A percentile compares a stretch with the other conserved stretches of the same genome.
Evolutionary conservation across 371 early-diverging fungal genomes (phyloP).

Genomic region (Mortierella sp.): DNA sequence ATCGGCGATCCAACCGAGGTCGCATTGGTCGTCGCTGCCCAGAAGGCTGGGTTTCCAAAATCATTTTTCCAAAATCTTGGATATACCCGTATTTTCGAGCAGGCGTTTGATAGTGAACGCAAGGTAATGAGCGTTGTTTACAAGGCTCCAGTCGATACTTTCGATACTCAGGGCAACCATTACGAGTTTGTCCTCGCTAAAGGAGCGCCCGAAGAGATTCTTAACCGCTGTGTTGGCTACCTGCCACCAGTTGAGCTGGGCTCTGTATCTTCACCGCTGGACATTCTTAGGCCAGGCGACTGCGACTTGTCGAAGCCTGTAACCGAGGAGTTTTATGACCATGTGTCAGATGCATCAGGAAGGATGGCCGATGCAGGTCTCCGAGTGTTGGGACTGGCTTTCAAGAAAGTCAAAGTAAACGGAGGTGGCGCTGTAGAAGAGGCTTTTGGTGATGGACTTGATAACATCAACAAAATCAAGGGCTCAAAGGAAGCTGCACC

Average conservation of each 20-base stretch:
- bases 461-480: constrained; percentile 58
- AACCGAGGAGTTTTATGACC: constrained; percentile 73
- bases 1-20: constrained; percentile 73
- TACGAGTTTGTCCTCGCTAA: constrained; percentile 77
- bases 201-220: constrained; percentile 92
- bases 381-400: constrained; percentile 82
- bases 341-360: constrained; percentile 76
- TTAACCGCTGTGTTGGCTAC: constrained; percentile 75
- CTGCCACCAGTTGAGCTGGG: constrained; percentile 52
- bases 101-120: constrained; percentile 86
- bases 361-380: constrained; percentile 89
- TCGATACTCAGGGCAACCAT: constrained; percentile 14
- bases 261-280: constrained; percentile 22
- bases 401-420: constrained; percentile 60
- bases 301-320: constrained; percentile 58
- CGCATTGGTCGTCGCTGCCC: constrained; percentile 83
- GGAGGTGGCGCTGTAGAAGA: constrained; percentile 51
- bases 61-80: constrained; percentile 61
- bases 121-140: constrained; percentile 91
- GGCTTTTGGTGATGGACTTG: constrained; percentile 58
- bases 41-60: constrained; percentile 78
- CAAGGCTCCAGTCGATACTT: constrained; percentile 31
- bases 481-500: constrained; percentile 48
- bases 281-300: constrained; percentile 33
- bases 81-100: constrained; percentile 58